Conservation (phyloP, 352 stramenopile genomes). For the Elongisporangium undulatum region DNA sequence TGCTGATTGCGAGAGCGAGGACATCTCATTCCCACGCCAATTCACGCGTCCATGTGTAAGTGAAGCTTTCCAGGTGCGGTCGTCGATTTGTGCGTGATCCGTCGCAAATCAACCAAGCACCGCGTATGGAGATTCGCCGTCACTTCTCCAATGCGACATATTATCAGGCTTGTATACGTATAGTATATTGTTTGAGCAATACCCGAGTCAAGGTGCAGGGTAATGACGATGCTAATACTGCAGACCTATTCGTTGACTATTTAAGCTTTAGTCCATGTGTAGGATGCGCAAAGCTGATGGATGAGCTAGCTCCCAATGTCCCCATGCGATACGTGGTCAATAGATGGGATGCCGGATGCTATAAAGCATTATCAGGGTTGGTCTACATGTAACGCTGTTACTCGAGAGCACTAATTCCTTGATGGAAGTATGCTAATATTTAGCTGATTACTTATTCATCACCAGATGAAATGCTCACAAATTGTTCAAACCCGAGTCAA, state of each 20-base stretch:
- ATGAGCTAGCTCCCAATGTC: too few relatives aligned
- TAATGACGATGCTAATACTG: too few relatives aligned
- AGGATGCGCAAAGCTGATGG: background rate
- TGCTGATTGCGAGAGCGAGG: background rate
- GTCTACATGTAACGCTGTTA: background rate
- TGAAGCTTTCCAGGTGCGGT: background rate
- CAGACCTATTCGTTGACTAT: too few relatives aligned
- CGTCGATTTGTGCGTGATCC: background rate
- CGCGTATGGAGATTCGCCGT: background rate
- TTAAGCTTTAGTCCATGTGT: too few relatives aligned
- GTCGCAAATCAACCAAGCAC: background rate
- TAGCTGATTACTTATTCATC: too few relatives aligned
- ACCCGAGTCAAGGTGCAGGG: too few relatives aligned
- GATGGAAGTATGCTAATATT: too few relatives aligned
- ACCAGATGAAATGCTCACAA: background rate
- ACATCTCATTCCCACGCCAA: background rate
- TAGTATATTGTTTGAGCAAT: too few relatives aligned
- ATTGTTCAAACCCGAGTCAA: background rate
- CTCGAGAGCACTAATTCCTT: background rate
- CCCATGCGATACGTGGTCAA: too few relatives aligned
- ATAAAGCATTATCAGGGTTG: background rate
- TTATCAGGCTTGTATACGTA: too few relatives aligned
- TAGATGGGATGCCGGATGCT: too few relatives aligned
- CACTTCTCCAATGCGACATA: background rate
- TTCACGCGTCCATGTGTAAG: background rate